Evolutionary conservation across 2,329 filamentous ascomycete species (phyloP).

Genomic region (Mollisiaceae sp.): DNA sequence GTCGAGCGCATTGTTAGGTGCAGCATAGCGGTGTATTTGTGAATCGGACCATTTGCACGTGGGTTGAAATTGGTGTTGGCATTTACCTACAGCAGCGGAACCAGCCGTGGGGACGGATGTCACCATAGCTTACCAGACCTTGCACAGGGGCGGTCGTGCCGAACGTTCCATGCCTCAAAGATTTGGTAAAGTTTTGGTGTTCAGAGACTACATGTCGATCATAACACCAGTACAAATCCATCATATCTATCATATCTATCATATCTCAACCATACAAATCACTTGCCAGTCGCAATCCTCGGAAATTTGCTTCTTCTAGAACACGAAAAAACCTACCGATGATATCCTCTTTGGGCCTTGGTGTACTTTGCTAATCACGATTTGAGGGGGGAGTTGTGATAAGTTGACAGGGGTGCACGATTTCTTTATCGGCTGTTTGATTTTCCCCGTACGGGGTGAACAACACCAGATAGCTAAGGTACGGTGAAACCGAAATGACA

Average conservation of each 20-base stretch:
- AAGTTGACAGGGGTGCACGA: neutral
- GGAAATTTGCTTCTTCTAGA: constrained; percentile 29
- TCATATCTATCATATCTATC: neutral
- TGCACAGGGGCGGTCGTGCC: constrained; percentile 4
- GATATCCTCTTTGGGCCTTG: constrained; percentile 3
- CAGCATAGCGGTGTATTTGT: constrained; percentile 11
- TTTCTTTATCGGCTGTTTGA: constrained; percentile 12
- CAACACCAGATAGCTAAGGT: neutral
- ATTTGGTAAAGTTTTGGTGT: constrained; percentile 2
- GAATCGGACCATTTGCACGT: constrained; percentile 8
- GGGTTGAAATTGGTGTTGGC: neutral
- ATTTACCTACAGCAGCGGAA: constrained; percentile 1
- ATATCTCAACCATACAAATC: constrained; percentile 12
- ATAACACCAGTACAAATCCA: neutral
- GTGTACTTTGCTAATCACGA: neutral
- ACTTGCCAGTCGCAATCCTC: constrained; percentile 8
- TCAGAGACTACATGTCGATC: neutral
- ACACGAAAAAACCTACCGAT: constrained; percentile 10
- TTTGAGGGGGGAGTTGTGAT: constrained; percentile 1
- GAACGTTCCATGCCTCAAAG: constrained; percentile 9
- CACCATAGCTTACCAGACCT: neutral
- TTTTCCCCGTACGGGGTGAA: constrained; percentile 6
- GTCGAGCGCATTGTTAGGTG: constrained; percentile 10
- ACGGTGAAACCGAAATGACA: constrained; percentile 10
- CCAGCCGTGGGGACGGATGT: neutral